Percentiles rank a stretch among this genome's conserved stretches.
Conservation (phyloP, 495 filamentous ascomycete species). For the Aspergillus hancockii region DNA sequence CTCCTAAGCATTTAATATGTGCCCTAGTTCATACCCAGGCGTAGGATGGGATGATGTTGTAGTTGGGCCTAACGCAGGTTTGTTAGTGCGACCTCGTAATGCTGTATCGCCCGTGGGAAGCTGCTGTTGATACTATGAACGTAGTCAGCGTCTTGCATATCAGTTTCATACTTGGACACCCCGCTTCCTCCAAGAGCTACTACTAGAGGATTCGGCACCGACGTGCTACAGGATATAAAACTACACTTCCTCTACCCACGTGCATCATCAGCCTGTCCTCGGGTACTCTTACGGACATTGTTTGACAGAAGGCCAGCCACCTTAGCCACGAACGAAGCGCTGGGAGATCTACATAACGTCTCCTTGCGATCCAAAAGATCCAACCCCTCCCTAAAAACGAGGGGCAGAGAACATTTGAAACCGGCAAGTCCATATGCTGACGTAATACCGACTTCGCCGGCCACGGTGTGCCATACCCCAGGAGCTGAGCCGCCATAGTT, state of each 20-base stretch:
- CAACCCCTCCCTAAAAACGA: background rate
- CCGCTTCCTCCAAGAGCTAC: background rate
- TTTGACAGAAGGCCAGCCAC: background rate
- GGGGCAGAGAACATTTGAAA: background rate
- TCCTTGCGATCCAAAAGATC: background rate
- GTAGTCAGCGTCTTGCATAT: no score
- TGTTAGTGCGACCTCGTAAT: no score
- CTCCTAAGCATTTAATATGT: no score
- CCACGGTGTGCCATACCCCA: background rate
- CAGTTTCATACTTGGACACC: no score
- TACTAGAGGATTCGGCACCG: background rate
- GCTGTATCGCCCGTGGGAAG: no score
- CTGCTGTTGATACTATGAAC: no score
- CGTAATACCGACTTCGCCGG: background rate
- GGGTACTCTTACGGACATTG: background rate
- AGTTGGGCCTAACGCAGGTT: no score
- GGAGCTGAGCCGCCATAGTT: background rate
- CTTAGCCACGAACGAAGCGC: background rate
- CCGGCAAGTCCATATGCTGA: background rate
- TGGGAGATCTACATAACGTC: background rate
- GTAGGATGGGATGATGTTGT: no score
- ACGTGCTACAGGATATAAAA: background rate
- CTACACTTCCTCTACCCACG: background rate
- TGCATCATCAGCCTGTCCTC: background rate
- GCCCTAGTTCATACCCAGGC: no score